Evolutionary conservation across 2,329 filamentous ascomycete genomes (phyloP), one percentile per base, ranked within the genome.

Genomic region (Paraphaeosphaeria minitans): DNA sequence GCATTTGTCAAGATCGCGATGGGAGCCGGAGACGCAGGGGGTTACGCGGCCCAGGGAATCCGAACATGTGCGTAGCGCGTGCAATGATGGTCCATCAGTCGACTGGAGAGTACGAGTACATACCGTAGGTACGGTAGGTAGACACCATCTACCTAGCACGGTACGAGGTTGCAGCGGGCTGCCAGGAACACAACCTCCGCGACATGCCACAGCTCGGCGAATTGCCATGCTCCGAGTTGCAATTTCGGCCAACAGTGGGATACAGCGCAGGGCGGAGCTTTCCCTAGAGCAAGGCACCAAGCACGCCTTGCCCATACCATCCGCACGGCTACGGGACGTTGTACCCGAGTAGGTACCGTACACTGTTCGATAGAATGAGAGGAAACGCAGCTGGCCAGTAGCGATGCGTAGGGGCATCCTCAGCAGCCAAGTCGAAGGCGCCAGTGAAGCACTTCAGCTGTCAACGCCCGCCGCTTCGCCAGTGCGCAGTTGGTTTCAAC

Each of bases 181-280:
- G 48, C 31, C 48, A 24, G 48, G 48, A 7, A 50, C 48, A 50
- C 48, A 50, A 50, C 31, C 31, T 39, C 43, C 53, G 45, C 33
- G 29, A 51, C 62, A 64, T 57, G 57, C 55, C 53, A 59, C 54
- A 52, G 45, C 24, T 53, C 22, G 53, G 59, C 59, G 56, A 58
- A 57, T 56, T 47, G 53, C 47, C 61, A 56, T 66, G 35, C 60
- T 63, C 51, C 51, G 41, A 41, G 31, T 19, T 41, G 47, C 47
- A 46, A 48, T 59, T 57, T 29, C 52, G 37, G 53, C 45, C 33
- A 43, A 59, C 51, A 54, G 57, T 60, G 64, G 64, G 60, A 63
- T 62, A 66, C 64, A 69, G 65, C 62, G 59, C 65, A 71, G 60
- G 68, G 67, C 69, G 58, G 61, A 67, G 68, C 61, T 19, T 5